Evolutionary conservation across 208 protist genomes (phyloP).

Genomic region (Wallacemonas sp.): DNA sequence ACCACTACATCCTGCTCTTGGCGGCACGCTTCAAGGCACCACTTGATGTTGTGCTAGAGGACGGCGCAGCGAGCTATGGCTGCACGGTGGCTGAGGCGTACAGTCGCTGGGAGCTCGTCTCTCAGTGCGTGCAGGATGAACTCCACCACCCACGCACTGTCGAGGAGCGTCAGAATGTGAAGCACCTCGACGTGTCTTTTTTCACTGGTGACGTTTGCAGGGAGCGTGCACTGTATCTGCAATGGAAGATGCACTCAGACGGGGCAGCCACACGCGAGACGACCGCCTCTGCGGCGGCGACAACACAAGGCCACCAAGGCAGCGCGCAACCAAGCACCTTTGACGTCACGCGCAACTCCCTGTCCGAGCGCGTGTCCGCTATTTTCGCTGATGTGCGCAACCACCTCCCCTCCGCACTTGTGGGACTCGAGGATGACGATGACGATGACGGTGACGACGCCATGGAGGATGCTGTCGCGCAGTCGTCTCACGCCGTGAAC

Average conservation of each 20-base stretch:
- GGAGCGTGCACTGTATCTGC: conserved; percentile 60
- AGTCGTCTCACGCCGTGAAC: background rate
- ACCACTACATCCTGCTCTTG: conserved; percentile 86
- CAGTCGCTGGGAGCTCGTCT: conserved; percentile 59
- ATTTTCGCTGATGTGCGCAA: conserved; percentile 59
- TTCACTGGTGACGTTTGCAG: conserved; percentile 68
- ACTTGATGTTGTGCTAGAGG: conserved; percentile 29
- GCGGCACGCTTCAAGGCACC: conserved; percentile 72
- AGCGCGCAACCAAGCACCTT: conserved; percentile 26
- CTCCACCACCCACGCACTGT: conserved; percentile 48
- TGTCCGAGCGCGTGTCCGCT: conserved; percentile 31
- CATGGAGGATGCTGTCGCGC: background rate
- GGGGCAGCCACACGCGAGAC: background rate
- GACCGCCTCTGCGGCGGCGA: background rate
- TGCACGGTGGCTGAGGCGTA: conserved; percentile 11
- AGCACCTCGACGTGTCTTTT: conserved; percentile 46
- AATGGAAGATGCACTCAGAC: conserved; percentile 46
- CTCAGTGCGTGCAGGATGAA: conserved; percentile 49
- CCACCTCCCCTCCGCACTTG: conserved; percentile 56
- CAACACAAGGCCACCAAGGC: background rate
- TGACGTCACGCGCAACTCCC: conserved; percentile 64
- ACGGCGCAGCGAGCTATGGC: background rate
- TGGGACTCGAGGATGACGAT: conserved; percentile 25
- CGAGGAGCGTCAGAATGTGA: conserved; percentile 50
- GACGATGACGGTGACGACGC: conserved; percentile 29